These are phyloP conservation scores for Neonectria coccinea DNA, from an alignment of 2,329 filamentous ascomycete genomes.

Conservation along the genomic window DNA sequence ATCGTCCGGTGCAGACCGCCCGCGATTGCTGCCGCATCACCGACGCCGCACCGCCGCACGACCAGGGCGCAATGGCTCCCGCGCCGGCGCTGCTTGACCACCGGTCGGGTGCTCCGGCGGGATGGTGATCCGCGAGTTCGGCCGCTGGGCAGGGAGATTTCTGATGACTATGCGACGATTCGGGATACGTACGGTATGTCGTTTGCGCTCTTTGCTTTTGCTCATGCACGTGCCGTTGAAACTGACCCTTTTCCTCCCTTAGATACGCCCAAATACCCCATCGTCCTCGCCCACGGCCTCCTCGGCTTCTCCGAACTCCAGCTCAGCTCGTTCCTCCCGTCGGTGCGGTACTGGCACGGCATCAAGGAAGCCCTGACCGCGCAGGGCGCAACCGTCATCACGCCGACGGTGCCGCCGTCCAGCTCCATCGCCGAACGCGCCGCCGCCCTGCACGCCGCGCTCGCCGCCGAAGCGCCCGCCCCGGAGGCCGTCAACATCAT, in stretches of 20 bases:
- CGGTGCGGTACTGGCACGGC: slow-evolving; percentile 73
- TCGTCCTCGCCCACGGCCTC: slow-evolving; percentile 74
- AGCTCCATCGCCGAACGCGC: slow-evolving; percentile 71
- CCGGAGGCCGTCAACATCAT: slow-evolving; percentile 76
- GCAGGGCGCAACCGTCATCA: slow-evolving; percentile 67
- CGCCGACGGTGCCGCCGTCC: slow-evolving; percentile 70
- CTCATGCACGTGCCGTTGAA: background rate
- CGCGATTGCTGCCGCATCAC: background rate
- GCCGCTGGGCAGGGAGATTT: slow-evolving; percentile 56
- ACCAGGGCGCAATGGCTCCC: slow-evolving; percentile 21
- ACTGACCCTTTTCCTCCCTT: slow-evolving; percentile 21
- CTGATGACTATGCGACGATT: slow-evolving; percentile 60
- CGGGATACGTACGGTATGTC: slow-evolving; percentile 58
- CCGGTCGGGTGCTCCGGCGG: slow-evolving; percentile 23
- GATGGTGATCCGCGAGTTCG: slow-evolving; percentile 54
- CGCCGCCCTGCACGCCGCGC: slow-evolving; percentile 65
- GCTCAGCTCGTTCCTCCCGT: slow-evolving; percentile 63
- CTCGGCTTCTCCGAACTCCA: slow-evolving; percentile 71
- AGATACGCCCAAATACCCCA: slow-evolving; percentile 70
- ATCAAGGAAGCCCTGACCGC: slow-evolving; percentile 68
- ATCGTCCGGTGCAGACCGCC: slow-evolving; percentile 32
- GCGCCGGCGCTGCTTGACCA: slow-evolving; percentile 26
- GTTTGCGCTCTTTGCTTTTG: slow-evolving; percentile 9
- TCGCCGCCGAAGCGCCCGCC: slow-evolving; percentile 57
- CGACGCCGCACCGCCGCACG: background rate